A percentile compares a stretch with the other conserved stretches of the same genome.
phyloP scores from a whole-genome alignment of 2,329 filamentous ascomycete genomes.

The Chalaropsis thielavioides region DNA sequence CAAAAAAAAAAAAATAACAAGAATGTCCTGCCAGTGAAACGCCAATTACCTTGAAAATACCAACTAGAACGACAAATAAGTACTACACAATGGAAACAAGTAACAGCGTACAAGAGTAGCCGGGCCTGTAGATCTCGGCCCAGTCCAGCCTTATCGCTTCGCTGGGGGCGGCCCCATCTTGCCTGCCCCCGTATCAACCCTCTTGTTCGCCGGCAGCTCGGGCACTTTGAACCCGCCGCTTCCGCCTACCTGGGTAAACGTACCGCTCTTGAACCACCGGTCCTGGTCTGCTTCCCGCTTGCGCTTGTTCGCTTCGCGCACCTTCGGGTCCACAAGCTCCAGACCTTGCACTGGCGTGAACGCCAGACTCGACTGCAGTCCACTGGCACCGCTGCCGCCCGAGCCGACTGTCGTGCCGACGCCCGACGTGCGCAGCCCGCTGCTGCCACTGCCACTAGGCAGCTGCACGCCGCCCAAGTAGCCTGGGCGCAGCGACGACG shows the following conservation, averaged over 20 bases:
- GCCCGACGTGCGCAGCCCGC: slow-evolving; percentile 66
- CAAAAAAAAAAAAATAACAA: neutral
- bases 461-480: slow-evolving; percentile 13
- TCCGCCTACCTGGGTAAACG: slow-evolving; percentile 72
- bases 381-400: slow-evolving; percentile 29
- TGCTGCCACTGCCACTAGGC: slow-evolving; percentile 30
- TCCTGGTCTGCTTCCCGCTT: slow-evolving; percentile 93
- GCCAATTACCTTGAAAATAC: neutral
- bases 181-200: slow-evolving; percentile 46
- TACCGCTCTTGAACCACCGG: slow-evolving; percentile 93
- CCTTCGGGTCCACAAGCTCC: slow-evolving; percentile 88
- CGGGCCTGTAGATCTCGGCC: neutral
- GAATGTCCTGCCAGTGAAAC: slow-evolving; percentile 1
- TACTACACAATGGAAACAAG: neutral
- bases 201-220: slow-evolving; percentile 58
- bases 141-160: slow-evolving; percentile 17
- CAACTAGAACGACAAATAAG: neutral
- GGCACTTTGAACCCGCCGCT: slow-evolving; percentile 63
- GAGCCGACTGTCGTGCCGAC: slow-evolving; percentile 57
- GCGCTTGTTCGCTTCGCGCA: slow-evolving; percentile 69
- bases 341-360: slow-evolving; percentile 92
- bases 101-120: slow-evolving; percentile 7
- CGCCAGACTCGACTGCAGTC: slow-evolving; percentile 73
- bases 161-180: slow-evolving; percentile 33
- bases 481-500: slow-evolving; percentile 44